Evolutionary conservation across 23 red algal species (phyloP).

Genomic region (Cyanidioschyzon merolae): DNA sequence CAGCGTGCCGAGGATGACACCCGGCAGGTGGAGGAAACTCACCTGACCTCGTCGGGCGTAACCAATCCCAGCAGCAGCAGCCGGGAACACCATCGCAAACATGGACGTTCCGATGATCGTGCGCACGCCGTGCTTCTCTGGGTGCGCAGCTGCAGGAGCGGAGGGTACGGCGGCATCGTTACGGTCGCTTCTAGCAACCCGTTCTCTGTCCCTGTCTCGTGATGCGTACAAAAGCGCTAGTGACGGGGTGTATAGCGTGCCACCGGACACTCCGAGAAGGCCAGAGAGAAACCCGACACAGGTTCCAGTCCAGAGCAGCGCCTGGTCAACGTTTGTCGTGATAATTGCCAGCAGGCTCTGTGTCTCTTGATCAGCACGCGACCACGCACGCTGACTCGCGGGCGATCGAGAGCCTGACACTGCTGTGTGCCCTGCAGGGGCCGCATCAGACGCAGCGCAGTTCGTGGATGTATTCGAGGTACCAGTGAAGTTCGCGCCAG

Average conservation of each 20-base stretch:
- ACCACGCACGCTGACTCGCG: no score
- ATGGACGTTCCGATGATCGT: conserved; percentile 58
- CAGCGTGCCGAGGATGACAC: conserved; percentile 45
- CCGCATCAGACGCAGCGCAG: neutral
- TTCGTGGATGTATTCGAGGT: neutral
- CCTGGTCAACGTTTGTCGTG: neutral
- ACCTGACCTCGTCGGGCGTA: conserved; percentile 64
- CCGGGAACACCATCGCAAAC: conserved; percentile 52
- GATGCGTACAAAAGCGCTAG: conserved; percentile 33
- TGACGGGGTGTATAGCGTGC: conserved; percentile 51
- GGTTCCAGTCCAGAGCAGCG: conserved; percentile 30
- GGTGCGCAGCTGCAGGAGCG: neutral
- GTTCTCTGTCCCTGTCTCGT: neutral
- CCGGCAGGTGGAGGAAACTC: conserved; percentile 18
- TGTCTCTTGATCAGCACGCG: neutral
- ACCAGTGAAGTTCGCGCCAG: neutral
- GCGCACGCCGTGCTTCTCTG: conserved; percentile 8
- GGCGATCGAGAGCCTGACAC: no score
- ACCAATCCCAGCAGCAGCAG: conserved; percentile 28
- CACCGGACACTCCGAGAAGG: conserved; percentile 64
- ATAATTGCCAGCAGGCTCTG: no score
- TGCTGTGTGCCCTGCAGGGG: neutral
- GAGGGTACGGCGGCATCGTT: neutral
- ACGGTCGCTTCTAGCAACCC: neutral
- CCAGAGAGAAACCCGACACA: conserved; percentile 54